phyloP scores from a whole-genome alignment of 202 grass and related monocot genomes.

The Setaria italica region DNA sequence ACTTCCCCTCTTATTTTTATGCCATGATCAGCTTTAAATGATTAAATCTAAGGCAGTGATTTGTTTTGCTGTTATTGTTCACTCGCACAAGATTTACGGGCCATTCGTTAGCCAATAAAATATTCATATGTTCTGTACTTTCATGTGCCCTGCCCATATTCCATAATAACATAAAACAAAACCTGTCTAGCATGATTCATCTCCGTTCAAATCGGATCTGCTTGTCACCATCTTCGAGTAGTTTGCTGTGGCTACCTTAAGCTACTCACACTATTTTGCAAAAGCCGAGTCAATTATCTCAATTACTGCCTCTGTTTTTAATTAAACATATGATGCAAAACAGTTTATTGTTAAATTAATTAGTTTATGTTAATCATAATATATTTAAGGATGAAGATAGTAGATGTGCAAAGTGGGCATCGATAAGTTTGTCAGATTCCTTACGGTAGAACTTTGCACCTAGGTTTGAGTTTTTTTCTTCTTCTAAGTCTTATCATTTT shows the following conservation, averaged over 20 bases:
- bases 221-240: background rate
- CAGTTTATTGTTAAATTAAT: no score
- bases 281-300: background rate
- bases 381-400: no score
- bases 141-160: background rate
- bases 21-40: background rate
- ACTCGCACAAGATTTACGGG: background rate
- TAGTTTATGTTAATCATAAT: no score
- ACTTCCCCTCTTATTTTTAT: background rate
- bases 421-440: no score
- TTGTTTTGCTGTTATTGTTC: background rate
- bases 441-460: no score
- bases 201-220: background rate
- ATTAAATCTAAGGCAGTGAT: constrained; percentile 29
- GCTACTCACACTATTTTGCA: no score
- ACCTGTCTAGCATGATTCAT: background rate
- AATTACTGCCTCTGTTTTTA: no score
- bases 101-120: background rate
- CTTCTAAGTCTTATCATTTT: no score
- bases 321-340: no score
- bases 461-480: no score
- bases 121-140: background rate
- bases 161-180: background rate
- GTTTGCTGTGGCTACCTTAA: background rate
- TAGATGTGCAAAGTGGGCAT: no score